Base-by-base conservation (phyloP, 768 basidiomycete genomes). In the Lentinula detonsa region DNA sequence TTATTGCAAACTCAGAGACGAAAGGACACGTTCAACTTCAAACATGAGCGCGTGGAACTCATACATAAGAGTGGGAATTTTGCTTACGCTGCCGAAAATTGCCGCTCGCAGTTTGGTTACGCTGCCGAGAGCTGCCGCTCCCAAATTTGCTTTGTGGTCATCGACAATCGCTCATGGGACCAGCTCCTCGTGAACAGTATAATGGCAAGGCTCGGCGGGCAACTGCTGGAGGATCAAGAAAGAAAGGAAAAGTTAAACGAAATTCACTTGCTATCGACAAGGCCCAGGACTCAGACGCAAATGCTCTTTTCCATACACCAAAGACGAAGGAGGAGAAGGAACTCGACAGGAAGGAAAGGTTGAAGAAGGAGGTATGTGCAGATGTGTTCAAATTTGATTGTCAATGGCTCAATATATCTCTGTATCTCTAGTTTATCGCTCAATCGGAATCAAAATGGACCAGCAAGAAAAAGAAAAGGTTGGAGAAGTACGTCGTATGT, bases 401-500 rank as follows among this genome's bases (percentile, higher is more conserved):
- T 35, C 49, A 21, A 21, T 57, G 23, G 31, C 34, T 11, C 18
- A 10, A 28, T 28, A 4, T 28, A 28, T 28, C 28, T 28, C 37
- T 2, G 13, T 35, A 16, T 2, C 52, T 18, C 15, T 51, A 83
- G 81, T 74, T 82, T 48, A 71, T 72, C 37, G 71, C 74, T 33
- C 81, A 86, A 70, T 80, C 85, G 8, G 82, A 88, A 49, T 84
- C 82, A 3, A 90, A 88, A 69, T 86, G 91, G 79, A 89, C 83
- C 48, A 83, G 76, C 61, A 95, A 95, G 77, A 95, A 93, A 76
- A 88, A 85, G 76, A 95, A 90, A 71, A 78, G 92, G 57, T 75
- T 98, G 4, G 95, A 98, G 64, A 92, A 92, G 64, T 98, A 94
- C 68, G 95, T 98, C 67, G 93, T 93, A 60, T 67, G 88, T 74